Evolutionary conservation across 2,329 filamentous ascomycete species (phyloP).

Genomic region (Trichoderma oligosporum): DNA sequence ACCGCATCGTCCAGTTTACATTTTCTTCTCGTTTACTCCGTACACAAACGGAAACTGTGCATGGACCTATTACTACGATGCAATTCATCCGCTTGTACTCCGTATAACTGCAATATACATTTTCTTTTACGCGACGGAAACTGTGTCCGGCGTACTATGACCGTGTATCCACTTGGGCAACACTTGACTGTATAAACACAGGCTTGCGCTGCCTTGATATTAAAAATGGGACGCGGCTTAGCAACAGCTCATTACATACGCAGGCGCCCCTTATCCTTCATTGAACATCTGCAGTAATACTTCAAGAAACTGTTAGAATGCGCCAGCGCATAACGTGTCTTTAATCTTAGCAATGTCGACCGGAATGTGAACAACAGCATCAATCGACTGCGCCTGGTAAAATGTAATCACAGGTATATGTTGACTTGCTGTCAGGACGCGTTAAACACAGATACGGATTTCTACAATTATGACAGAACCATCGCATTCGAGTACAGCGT

Average conservation of each 20-base stretch:
- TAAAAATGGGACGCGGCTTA: neutral
- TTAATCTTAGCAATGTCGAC: neutral
- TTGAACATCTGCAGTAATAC: neutral
- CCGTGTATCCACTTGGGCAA: neutral
- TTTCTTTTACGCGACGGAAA: constrained; percentile 3
- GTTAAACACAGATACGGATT: constrained; percentile 58
- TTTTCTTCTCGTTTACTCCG: neutral
- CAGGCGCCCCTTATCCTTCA: no score
- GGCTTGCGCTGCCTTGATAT: neutral
- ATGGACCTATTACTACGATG: neutral
- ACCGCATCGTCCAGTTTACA: neutral
- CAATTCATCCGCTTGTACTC: neutral
- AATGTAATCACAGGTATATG: constrained; percentile 55
- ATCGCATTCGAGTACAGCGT: constrained; percentile 51
- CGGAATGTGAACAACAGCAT: constrained; percentile 18
- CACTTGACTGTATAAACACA: neutral
- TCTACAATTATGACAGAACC: constrained; percentile 55
- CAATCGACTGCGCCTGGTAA: constrained; percentile 43
- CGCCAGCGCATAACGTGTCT: neutral
- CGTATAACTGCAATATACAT: neutral
- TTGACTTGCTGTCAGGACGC: constrained; percentile 53
- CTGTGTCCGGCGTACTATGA: neutral
- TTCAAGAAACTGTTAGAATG: constrained; percentile 6
- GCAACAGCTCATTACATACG: no score
- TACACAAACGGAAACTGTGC: constrained; percentile 4